These are phyloP conservation scores for Sordariomycetes sp. DNA, from an alignment of 2,329 filamentous ascomycete species.

Conservation along the genomic window DNA sequence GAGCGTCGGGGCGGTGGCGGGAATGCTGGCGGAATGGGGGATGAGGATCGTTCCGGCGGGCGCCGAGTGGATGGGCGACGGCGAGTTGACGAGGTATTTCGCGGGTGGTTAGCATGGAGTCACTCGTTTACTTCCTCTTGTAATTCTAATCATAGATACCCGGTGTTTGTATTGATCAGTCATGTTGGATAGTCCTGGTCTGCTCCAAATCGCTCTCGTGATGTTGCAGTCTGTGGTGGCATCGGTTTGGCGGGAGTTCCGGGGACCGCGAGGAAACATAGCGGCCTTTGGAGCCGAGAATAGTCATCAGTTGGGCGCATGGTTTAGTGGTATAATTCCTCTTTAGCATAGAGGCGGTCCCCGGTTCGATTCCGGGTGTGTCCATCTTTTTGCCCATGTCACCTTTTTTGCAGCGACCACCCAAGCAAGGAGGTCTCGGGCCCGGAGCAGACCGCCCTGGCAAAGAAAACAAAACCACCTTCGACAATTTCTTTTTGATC, in stretches of 20 bases:
- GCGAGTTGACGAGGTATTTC: constrained; percentile 10
- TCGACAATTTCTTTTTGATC: no score
- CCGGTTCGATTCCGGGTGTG: not conserved
- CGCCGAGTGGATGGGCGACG: constrained; percentile 16
- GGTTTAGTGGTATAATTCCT: not conserved
- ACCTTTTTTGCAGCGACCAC: not conserved
- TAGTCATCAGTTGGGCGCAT: not conserved
- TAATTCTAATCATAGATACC: no score
- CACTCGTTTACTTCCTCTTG: no score
- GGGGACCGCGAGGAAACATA: not conserved
- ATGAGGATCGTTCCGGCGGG: constrained; percentile 16
- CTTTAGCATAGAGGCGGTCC: not conserved
- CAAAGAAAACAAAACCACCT: no score
- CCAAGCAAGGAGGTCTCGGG: not conserved
- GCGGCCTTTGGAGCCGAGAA: not conserved
- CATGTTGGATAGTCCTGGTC: no score
- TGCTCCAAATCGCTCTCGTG: no score
- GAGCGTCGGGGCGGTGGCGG: constrained; percentile 17
- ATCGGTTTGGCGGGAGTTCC: no score
- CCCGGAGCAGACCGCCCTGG: no score
- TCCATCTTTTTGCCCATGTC: not conserved
- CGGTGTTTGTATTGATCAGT: no score
- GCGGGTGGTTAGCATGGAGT: not conserved
- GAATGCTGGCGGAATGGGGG: constrained; percentile 16
- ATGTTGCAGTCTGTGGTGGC: no score